These are phyloP conservation scores for Colletotrichum scovillei DNA, from an alignment of 2,329 filamentous ascomycete species.

Conservation along the genomic window DNA sequence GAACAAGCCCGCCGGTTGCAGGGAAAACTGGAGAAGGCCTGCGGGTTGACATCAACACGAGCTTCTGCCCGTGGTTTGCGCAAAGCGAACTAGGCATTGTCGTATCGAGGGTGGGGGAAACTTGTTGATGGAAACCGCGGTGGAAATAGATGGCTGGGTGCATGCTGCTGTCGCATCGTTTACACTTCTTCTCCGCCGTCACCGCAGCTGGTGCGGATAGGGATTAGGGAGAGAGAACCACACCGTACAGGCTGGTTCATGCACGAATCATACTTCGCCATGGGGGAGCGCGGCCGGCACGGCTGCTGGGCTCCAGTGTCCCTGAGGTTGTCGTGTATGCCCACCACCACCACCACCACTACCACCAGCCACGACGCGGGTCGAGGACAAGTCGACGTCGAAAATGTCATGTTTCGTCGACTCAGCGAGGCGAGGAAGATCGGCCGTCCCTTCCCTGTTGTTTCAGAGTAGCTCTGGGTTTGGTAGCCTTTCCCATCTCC, in stretches of 20 bases:
- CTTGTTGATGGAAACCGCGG: slow-evolving; percentile 24
- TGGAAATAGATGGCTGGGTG: slow-evolving; percentile 31
- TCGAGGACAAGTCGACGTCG: slow-evolving; percentile 28
- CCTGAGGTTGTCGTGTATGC: slow-evolving; percentile 23
- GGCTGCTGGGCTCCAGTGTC: slow-evolving; percentile 1
- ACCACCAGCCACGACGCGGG: neutral
- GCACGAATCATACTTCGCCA: slow-evolving; percentile 27
- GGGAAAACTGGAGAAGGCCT: slow-evolving; percentile 29
- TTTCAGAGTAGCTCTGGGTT: slow-evolving; percentile 31
- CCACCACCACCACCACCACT: neutral
- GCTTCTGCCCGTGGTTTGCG: slow-evolving; percentile 17
- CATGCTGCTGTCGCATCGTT: slow-evolving; percentile 33
- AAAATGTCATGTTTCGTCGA: slow-evolving; percentile 35
- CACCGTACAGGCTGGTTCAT: slow-evolving; percentile 26
- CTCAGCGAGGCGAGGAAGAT: slow-evolving; percentile 33
- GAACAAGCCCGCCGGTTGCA: slow-evolving; percentile 26
- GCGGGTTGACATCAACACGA: slow-evolving; percentile 36
- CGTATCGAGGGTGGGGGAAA: slow-evolving; percentile 22
- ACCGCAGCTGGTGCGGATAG: slow-evolving; percentile 9
- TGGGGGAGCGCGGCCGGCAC: slow-evolving; percentile 17
- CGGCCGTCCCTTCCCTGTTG: slow-evolving; percentile 32
- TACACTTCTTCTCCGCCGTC: slow-evolving; percentile 19
- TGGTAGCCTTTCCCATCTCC: slow-evolving; percentile 18
- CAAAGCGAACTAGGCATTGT: slow-evolving; percentile 2
- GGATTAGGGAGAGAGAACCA: neutral